A percentile compares a stretch with the other conserved stretches of the same genome.
These are phyloP conservation scores for Rhynchosporium graminicola DNA, from an alignment of 2,329 filamentous ascomycete genomes.

Conservation along the genomic window DNA sequence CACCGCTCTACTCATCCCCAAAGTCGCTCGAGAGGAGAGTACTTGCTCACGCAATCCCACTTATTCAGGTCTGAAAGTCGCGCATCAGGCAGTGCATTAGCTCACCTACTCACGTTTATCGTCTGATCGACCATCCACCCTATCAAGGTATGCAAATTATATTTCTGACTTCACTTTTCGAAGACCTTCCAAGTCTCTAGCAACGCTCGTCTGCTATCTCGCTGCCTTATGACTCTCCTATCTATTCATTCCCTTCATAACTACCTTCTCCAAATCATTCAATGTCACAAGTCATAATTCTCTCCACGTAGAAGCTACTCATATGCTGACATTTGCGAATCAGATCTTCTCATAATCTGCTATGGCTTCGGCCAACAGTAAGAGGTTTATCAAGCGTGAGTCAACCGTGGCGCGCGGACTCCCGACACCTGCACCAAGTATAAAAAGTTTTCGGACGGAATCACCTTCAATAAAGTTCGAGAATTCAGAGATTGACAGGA, in stretches of 20 bases:
- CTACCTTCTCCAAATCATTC: not conserved
- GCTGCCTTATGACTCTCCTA: not conserved
- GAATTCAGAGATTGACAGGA: not conserved
- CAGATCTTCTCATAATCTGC: not conserved
- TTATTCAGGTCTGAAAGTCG: too few relatives aligned
- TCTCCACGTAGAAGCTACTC: not conserved
- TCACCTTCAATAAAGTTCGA: not conserved
- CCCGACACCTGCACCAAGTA: not conserved
- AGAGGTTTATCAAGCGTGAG: slow-evolving; percentile 21
- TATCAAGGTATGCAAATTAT: too few relatives aligned
- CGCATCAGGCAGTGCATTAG: too few relatives aligned
- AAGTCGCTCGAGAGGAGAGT: too few relatives aligned
- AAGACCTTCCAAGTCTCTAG: not conserved
- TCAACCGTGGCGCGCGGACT: slow-evolving; percentile 18
- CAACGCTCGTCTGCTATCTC: not conserved
- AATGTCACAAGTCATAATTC: not conserved
- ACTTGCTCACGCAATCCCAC: too few relatives aligned
- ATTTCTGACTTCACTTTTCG: not conserved
- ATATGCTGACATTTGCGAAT: not conserved
- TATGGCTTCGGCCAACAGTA: slow-evolving; percentile 11
- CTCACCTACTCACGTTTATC: slow-evolving; percentile 19
- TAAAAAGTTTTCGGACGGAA: not conserved
- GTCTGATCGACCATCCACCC: not conserved
- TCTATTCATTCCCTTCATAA: not conserved
- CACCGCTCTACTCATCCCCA: too few relatives aligned